These are phyloP conservation scores for Zopfochytrium polystomum DNA, from an alignment of 371 early-diverging fungal species.

Conservation along the genomic window DNA sequence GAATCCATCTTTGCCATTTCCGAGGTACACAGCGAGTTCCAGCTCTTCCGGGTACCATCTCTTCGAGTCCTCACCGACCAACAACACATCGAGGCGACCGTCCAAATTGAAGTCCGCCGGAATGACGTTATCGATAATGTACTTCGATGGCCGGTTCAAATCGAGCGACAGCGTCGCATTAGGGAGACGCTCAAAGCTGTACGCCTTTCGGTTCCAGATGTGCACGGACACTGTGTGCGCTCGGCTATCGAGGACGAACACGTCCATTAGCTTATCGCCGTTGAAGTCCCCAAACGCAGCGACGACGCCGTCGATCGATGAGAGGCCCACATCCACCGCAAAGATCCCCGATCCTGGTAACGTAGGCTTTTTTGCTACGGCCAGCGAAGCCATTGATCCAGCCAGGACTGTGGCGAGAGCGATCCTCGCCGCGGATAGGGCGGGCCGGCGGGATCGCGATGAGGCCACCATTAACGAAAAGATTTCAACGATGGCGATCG, in stretches of 20 bases:
- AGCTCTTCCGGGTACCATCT: constrained; percentile 56
- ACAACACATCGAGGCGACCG: constrained; percentile 76
- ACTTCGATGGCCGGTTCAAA: constrained; percentile 1
- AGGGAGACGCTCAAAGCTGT: neutral
- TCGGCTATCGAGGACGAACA: constrained; percentile 65
- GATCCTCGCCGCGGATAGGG: too few relatives aligned
- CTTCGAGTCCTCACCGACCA: constrained; percentile 57
- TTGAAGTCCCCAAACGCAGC: constrained; percentile 80
- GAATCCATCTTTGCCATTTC: constrained; percentile 66
- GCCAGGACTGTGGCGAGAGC: too few relatives aligned
- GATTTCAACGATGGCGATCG: too few relatives aligned
- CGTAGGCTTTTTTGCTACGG: neutral
- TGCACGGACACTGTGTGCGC: constrained; percentile 64
- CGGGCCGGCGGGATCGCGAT: too few relatives aligned
- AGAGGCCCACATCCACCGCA: neutral
- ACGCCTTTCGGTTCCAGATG: constrained; percentile 51
- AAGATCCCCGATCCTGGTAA: neutral
- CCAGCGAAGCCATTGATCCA: neutral
- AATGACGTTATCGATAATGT: constrained; percentile 65
- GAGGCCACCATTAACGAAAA: too few relatives aligned
- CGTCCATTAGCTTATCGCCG: constrained; percentile 79
- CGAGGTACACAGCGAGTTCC: constrained; percentile 64
- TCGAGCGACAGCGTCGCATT: constrained; percentile 16
- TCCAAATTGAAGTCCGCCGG: constrained; percentile 85
- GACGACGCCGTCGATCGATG: neutral